phyloP scores from a whole-genome alignment of 2,329 filamentous ascomycete genomes.

The Apiospora hydei region DNA sequence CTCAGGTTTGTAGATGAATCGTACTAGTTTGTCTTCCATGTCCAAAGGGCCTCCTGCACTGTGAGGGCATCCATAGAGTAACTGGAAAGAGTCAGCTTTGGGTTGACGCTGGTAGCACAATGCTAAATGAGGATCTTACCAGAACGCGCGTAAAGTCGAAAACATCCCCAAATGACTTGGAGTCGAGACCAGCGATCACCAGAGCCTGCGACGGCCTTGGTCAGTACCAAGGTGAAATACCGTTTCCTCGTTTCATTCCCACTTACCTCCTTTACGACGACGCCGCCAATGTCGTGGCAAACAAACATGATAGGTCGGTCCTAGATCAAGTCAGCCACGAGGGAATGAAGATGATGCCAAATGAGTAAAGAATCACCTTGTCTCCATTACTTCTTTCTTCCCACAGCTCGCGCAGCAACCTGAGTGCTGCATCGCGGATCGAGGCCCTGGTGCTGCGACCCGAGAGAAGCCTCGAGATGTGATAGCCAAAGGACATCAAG shows the following conservation, averaged over 20 bases:
- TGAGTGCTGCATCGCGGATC: neutral
- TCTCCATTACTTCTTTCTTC: neutral
- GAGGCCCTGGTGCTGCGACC: neutral
- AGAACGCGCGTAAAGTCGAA: neutral
- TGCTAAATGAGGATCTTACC: neutral
- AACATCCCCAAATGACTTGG: neutral
- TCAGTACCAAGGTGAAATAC: neutral
- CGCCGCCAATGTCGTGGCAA: neutral
- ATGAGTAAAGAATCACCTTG: neutral
- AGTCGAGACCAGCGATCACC: neutral
- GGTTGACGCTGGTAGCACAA: no score
- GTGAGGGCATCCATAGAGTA: neutral
- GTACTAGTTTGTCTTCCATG: neutral
- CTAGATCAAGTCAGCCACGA: neutral
- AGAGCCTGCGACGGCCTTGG: neutral
- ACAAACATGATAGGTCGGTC: neutral
- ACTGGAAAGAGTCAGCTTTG: neutral
- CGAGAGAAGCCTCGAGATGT: neutral
- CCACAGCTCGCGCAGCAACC: neutral
- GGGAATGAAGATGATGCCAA: no score
- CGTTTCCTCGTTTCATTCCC: no score
- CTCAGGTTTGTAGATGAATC: neutral
- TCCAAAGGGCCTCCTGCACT: neutral
- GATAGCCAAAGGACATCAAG: neutral
- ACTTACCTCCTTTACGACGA: neutral